Conservation (phyloP, 2,329 filamentous ascomycete genomes). For the Trichoderma guizhouense region DNA sequence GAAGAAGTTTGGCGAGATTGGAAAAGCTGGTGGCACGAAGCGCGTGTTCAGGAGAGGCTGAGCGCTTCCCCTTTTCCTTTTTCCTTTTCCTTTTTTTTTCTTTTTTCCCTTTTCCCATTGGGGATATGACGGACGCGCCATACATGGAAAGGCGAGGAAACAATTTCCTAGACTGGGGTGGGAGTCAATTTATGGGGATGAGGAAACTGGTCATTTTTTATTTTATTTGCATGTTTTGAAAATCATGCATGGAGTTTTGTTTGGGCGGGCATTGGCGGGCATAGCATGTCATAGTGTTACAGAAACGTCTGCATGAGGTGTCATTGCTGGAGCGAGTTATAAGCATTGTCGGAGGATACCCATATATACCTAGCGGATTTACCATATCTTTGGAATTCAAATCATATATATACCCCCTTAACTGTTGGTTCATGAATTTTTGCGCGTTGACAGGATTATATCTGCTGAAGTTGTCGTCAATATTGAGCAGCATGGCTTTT, state of each 20-base stretch:
- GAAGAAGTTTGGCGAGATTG: slow-evolving; percentile 63
- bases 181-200: slow-evolving; percentile 10
- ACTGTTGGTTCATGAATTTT: neutral
- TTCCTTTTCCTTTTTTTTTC: neutral
- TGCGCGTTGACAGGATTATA: neutral
- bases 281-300: slow-evolving; percentile 20
- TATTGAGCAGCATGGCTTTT: neutral
- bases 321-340: slow-evolving; percentile 26
- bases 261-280: slow-evolving; percentile 16
- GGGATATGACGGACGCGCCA: neutral
- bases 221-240: slow-evolving; percentile 2
- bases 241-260: slow-evolving; percentile 16
- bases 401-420: neutral
- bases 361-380: slow-evolving; percentile 25
- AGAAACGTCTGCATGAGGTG: slow-evolving; percentile 19
- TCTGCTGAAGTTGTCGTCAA: neutral
- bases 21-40: slow-evolving; percentile 69
- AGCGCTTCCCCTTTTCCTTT: neutral
- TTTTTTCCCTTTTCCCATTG: neutral
- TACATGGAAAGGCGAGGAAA: neutral
- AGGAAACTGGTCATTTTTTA: neutral
- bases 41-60: slow-evolving; percentile 58
- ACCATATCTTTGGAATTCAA: slow-evolving; percentile 12
- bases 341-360: slow-evolving; percentile 31
- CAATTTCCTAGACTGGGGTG: neutral